Evolutionary conservation across 306 rosid genomes (phyloP), one percentile per base, ranked within the genome.

Genomic region (Canavalia gladiata): DNA sequence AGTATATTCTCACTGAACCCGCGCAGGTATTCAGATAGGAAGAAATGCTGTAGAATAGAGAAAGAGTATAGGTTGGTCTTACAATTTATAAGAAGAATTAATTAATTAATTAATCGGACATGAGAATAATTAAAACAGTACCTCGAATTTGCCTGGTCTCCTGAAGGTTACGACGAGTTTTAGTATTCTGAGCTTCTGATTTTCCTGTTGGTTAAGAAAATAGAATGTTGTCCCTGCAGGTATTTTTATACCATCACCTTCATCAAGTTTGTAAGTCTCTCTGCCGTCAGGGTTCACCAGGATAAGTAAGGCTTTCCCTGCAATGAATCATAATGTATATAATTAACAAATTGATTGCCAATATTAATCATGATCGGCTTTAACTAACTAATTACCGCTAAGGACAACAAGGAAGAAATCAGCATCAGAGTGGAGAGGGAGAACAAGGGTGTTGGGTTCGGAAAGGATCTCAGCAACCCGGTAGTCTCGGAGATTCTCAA

Each of bases 401-500:
- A 29, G 42, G 69, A 75, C 28, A 2, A 75, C 35, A 12, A 86
- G 34, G 71, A 83, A 8, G 42, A 31, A 80, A 2, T 86, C 81
- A 1, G 87, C 85, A 54, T 86, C 85, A 1, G 52, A n/a, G 51
- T 86, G 87, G 10, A 64, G 77, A 0, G 87, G 89, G 6, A 76
- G 58, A 7, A 80, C 2, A 2, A 86, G 37, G 8, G 89, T 70
- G 30, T 59, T 31, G 18, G 89, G 89, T 58, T 2, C 42, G 13
- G 78, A 3, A 12, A 6, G 33, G 2, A 8, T 49, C 65, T 83
- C 81, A 2, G 57, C 6, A 9, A 83, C 0, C 0, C 81, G 42
- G 8, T 70, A 80, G 75, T 83, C 31, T 50, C 35, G 34, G 18
- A 86, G 81, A 8, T 46, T 68, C n/a, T 74, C 2, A 1, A 83